Evolutionary conservation across 2,329 filamentous ascomycete species (phyloP).

Genomic region (Venturia aucupariae): DNA sequence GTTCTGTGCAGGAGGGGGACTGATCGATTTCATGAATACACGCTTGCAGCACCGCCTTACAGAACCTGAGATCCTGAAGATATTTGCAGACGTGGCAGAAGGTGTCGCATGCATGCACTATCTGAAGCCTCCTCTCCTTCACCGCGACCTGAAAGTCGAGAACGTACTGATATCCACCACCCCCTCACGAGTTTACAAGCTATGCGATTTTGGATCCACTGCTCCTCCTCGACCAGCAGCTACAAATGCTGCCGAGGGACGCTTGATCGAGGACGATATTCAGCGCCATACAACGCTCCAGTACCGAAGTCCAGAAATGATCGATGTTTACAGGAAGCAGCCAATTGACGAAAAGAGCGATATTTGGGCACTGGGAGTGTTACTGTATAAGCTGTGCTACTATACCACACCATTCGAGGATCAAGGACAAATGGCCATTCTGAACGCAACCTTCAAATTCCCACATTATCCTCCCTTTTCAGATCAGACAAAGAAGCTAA

Average conservation of each 20-base stretch:
- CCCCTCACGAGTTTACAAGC: slow-evolving; percentile 71
- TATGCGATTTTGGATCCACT: slow-evolving; percentile 95
- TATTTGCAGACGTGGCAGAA: slow-evolving; percentile 92
- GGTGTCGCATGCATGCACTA: slow-evolving; percentile 99
- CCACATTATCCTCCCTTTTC: slow-evolving; percentile 85
- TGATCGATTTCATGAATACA: slow-evolving; percentile 99
- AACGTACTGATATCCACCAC: slow-evolving; percentile 81
- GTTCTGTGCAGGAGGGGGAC: slow-evolving; percentile 83
- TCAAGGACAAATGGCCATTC: slow-evolving; percentile 90
- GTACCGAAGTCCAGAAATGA: slow-evolving; percentile 96
- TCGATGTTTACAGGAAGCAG: slow-evolving; percentile 92
- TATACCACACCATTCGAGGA: slow-evolving; percentile 99
- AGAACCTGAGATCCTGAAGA: slow-evolving; percentile 93
- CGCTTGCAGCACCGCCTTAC: slow-evolving; percentile 91
- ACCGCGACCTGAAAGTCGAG: slow-evolving; percentile 94
- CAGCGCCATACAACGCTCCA: slow-evolving; percentile 96
- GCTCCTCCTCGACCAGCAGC: slow-evolving; percentile 77
- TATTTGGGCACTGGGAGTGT: slow-evolving; percentile 91
- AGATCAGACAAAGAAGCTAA: slow-evolving; percentile 77
- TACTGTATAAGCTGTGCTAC: slow-evolving; percentile 97
- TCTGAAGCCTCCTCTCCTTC: slow-evolving; percentile 82
- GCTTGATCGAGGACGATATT: slow-evolving; percentile 90
- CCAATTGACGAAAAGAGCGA: slow-evolving; percentile 98
- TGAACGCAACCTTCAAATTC: slow-evolving; percentile 91
- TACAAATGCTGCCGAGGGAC: slow-evolving; percentile 76